phyloP scores from a whole-genome alignment of 2,329 filamentous ascomycete genomes.

The Thelonectria discophora region DNA sequence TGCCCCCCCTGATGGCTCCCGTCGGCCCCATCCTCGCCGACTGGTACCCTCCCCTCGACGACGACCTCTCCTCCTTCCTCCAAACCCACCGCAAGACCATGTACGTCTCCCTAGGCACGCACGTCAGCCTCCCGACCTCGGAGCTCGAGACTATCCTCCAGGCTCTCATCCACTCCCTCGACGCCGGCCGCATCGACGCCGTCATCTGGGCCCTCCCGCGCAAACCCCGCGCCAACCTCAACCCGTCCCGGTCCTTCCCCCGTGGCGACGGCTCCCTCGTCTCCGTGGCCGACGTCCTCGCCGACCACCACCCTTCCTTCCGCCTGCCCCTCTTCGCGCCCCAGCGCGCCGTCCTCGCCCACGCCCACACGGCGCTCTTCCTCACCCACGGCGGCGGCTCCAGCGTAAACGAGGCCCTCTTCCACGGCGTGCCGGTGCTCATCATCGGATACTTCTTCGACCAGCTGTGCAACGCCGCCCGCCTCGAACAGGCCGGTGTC shows the following conservation, averaged over 20 bases:
- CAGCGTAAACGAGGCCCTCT: constrained; percentile 53
- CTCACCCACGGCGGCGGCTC: constrained; percentile 54
- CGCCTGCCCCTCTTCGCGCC: constrained; percentile 50
- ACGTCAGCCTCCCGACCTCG: constrained; percentile 45
- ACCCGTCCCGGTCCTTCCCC: constrained; percentile 26
- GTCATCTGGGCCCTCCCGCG: constrained; percentile 49
- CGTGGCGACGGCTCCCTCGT: constrained; percentile 24
- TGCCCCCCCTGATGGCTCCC: constrained; percentile 50
- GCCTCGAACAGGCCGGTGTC: constrained; percentile 48
- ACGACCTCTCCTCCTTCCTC: constrained; percentile 43
- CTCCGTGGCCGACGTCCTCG: constrained; percentile 37
- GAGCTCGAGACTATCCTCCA: constrained; percentile 46
- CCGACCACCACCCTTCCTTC: constrained; percentile 43
- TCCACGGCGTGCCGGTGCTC: constrained; percentile 50
- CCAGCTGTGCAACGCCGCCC: constrained; percentile 50
- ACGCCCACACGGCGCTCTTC: constrained; percentile 47
- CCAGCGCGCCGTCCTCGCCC: constrained; percentile 52
- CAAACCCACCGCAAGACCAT: constrained; percentile 44
- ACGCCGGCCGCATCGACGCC: constrained; percentile 47
- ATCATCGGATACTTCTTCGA: constrained; percentile 53
- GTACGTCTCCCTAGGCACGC: constrained; percentile 55
- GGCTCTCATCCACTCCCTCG: constrained; percentile 42
- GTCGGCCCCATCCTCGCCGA: constrained; percentile 54
- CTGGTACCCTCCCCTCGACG: constrained; percentile 45
- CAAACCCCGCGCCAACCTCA: constrained; percentile 23